Evolutionary conservation across 108 stramenopile species (phyloP).

Genomic region (Pseudonitzschia delicatissima): DNA sequence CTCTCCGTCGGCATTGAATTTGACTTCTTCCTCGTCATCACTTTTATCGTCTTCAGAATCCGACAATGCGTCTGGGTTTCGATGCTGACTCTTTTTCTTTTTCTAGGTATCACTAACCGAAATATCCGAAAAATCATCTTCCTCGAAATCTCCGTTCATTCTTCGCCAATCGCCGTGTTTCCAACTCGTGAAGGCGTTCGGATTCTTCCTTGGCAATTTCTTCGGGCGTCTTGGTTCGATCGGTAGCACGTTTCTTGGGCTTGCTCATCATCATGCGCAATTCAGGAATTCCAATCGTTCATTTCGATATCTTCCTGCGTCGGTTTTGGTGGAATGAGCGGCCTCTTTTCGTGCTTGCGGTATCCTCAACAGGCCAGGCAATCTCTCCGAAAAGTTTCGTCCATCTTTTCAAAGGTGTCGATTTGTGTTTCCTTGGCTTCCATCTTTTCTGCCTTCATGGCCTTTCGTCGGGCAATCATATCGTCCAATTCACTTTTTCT

Average conservation of each 20-base stretch:
- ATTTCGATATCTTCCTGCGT: constrained; percentile 76
- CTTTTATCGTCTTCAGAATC: constrained; percentile 56
- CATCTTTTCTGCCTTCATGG: constrained; percentile 81
- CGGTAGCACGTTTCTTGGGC: constrained; percentile 78
- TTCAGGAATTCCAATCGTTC: constrained; percentile 77
- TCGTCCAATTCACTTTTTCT: constrained; percentile 90
- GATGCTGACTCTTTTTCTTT: constrained; percentile 31
- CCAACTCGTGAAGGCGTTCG: constrained; percentile 82
- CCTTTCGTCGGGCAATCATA: constrained; percentile 82
- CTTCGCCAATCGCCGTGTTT: constrained; percentile 85
- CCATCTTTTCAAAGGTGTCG: constrained; percentile 82
- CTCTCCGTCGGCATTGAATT: constrained; percentile 84
- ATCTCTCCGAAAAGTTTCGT: constrained; percentile 82
- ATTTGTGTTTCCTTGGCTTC: constrained; percentile 83
- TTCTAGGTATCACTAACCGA: constrained; percentile 4
- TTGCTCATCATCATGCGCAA: constrained; percentile 75
- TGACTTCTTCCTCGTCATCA: constrained; percentile 45
- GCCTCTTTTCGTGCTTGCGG: constrained; percentile 66
- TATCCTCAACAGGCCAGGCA: constrained; percentile 70
- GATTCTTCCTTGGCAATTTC: constrained; percentile 93
- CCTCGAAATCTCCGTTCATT: constrained; percentile 89
- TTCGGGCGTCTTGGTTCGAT: constrained; percentile 93
- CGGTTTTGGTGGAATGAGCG: constrained; percentile 26
- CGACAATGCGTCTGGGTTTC: constrained; percentile 64
- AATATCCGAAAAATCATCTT: constrained; percentile 84